Evolutionary conservation across 352 stramenopile species (phyloP), one percentile per base, ranked within the genome.

Genomic region (Phytopythium oedochilum): DNA sequence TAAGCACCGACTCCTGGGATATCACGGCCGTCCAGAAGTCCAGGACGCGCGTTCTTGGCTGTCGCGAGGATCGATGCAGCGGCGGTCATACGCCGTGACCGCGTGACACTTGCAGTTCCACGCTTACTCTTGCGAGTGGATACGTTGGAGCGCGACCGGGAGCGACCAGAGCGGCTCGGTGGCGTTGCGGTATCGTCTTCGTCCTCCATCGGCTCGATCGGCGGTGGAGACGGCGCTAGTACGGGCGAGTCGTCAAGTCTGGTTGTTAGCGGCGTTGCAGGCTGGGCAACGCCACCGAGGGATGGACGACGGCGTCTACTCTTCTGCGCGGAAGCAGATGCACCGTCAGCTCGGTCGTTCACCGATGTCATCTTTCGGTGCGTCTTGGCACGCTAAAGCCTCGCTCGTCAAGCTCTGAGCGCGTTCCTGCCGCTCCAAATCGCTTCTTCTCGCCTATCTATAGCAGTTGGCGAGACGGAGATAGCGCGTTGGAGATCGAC

Each of bases 291-390:
- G 22, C 20, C 49, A 45, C 17, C 25, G 20, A 45, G 7, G 6
- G 49, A 46, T 17, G 49, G 23, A 4, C 49, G 49, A 17, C 53
- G 18, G 29, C 42, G 36, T 7, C 53, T 25, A 34, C 40, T 49
- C 53, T 53, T 42, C 28, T 44, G 42, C 5, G 29, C 11, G 1
- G n/a, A n/a, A 39, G 40, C 12, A 8, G 18, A 35, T 29, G 38
- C 23, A 9, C 26, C n/a, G 9, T 56, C 50, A 5, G 34, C 5
- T 50, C 32, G 45, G 23, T 53, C 46, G 59, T 36, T 47, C 12
- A 25, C 18, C 23, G n/a, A 5, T 23, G 42, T 48, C 42, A 48
- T 48, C 15, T 6, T 9, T 15, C 8, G 11, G 12, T 3, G 31
- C 14, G 32, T 11, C 32, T 6, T 36, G 5, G 5, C 7, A 11